A percentile compares a stretch with the other conserved stretches of the same genome.
These are phyloP conservation scores for Rosa multiflora DNA, from an alignment of 306 rosid species.

Conservation along the genomic window DNA sequence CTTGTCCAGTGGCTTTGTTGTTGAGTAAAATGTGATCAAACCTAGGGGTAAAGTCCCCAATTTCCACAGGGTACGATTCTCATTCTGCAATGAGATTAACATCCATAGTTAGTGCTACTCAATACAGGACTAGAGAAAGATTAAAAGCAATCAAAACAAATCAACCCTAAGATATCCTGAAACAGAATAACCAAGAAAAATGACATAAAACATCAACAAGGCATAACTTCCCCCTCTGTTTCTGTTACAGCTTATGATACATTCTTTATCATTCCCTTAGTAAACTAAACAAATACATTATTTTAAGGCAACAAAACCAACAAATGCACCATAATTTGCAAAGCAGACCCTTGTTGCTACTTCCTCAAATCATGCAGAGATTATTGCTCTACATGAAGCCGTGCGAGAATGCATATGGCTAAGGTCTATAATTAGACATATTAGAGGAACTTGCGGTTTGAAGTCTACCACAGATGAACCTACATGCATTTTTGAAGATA, in stretches of 20 bases:
- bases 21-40: slow-evolving; percentile 69
- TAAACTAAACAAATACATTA: background rate
- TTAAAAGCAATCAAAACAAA: background rate
- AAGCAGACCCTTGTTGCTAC: too few species aligned
- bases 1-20: slow-evolving; percentile 83
- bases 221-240: background rate
- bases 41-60: slow-evolving; percentile 85
- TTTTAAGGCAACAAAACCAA: background rate
- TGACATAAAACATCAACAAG: background rate
- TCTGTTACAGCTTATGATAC: background rate
- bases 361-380: too few species aligned
- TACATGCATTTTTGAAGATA: too few species aligned
- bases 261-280: background rate
- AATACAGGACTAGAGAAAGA: background rate
- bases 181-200: background rate
- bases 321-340: background rate
- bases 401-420: too few species aligned
- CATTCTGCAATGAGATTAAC: slow-evolving; percentile 55
- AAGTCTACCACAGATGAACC: too few species aligned
- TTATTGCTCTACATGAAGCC: too few species aligned
- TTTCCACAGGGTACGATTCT: slow-evolving; percentile 78
- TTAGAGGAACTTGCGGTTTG: too few species aligned
- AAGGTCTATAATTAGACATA: too few species aligned
- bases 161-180: background rate
- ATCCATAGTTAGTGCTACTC: slow-evolving; percentile 10